These are phyloP conservation scores for Gossypium davidsonii DNA, from an alignment of 441 rosid species.

Conservation along the genomic window DNA sequence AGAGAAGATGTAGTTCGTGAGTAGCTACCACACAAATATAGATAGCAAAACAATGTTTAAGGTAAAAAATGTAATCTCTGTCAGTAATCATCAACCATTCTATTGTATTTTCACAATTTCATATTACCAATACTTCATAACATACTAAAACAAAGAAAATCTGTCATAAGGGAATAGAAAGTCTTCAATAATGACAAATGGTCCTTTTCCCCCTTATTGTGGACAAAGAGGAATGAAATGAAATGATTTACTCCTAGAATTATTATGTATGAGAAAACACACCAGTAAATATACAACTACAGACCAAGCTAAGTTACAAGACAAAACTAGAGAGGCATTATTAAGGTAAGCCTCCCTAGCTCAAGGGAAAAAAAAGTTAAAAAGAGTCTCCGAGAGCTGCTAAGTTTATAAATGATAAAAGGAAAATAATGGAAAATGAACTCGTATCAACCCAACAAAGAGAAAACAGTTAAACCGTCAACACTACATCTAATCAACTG, in stretches of 20 bases:
- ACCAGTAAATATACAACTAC: neutral
- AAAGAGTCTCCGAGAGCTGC: neutral
- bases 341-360: neutral
- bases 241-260: neutral
- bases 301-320: neutral
- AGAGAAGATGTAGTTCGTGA: neutral
- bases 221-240: neutral
- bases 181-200: neutral
- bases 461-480: too few relatives aligned
- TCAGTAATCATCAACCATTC: neutral
- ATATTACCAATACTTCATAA: neutral
- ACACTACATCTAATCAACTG: neutral
- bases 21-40: neutral
- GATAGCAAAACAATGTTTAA: neutral
- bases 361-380: neutral
- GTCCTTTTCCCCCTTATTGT: neutral
- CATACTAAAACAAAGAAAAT: neutral
- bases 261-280: neutral
- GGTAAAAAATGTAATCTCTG: neutral
- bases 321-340: constrained; percentile 1
- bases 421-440: neutral
- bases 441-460: too few relatives aligned
- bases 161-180: neutral
- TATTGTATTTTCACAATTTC: neutral
- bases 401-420: neutral